A percentile compares a stretch with the other conserved stretches of the same genome.
These are phyloP conservation scores for Boletellus ananas DNA, from an alignment of 768 basidiomycete species.

Conservation along the genomic window DNA sequence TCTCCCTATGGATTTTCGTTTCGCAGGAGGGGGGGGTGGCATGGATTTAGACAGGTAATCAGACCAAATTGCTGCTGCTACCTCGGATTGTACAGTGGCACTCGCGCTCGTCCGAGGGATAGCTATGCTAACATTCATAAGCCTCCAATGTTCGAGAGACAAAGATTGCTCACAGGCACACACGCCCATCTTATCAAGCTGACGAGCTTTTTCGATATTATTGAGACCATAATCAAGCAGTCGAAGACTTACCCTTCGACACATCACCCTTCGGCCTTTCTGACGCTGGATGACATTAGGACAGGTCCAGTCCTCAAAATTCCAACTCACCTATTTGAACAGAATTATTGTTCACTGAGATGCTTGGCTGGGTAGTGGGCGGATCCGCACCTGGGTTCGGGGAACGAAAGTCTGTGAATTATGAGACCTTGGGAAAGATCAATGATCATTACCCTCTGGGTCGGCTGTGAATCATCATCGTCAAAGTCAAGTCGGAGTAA, in stretches of 20 bases:
- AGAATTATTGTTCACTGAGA: background rate
- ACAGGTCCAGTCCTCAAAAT: background rate
- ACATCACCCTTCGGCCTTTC: background rate
- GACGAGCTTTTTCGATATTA: slow-evolving; percentile 8
- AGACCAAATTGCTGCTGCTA: slow-evolving; percentile 19
- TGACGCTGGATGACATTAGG: slow-evolving; percentile 3
- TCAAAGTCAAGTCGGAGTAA: background rate
- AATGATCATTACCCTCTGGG: slow-evolving; percentile 4
- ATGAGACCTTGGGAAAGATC: background rate
- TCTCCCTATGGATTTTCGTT: slow-evolving; percentile 10
- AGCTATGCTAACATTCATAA: slow-evolving; percentile 24
- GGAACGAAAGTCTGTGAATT: background rate
- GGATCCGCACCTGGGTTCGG: slow-evolving; percentile 4
- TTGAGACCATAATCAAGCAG: background rate
- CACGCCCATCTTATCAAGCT: slow-evolving; percentile 1
- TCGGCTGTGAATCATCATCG: background rate
- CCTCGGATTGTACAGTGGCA: slow-evolving; percentile 11
- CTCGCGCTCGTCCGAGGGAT: slow-evolving; percentile 17
- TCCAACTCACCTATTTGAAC: slow-evolving; percentile 11
- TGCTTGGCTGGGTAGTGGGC: background rate
- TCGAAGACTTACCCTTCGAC: slow-evolving; percentile 9
- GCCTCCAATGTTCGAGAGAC: slow-evolving; percentile 7
- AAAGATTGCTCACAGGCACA: slow-evolving; percentile 17
- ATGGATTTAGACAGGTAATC: background rate
- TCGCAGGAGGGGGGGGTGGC: slow-evolving; percentile 8